Conservation (phyloP, 768 basidiomycete genomes). For the Termitomyces sp. region DNA sequence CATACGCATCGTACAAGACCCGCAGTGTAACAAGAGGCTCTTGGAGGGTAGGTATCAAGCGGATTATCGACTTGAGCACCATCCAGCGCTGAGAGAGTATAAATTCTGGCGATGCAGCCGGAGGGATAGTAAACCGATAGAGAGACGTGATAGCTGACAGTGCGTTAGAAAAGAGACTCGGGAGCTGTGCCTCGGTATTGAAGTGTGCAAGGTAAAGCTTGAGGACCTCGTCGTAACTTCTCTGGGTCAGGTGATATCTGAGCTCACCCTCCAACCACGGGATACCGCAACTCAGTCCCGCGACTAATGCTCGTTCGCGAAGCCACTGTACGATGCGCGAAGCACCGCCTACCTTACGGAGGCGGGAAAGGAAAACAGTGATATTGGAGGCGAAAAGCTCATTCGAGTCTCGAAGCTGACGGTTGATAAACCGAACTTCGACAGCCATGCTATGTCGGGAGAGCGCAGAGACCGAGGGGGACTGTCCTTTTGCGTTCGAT, state of each 20-base stretch:
- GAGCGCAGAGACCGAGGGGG: not conserved
- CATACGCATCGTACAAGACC: conserved; percentile 10
- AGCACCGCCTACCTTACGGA: conserved; percentile 4
- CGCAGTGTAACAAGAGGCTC: conserved; percentile 4
- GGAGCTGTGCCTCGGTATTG: not conserved
- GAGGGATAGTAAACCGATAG: not conserved
- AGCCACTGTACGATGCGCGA: not conserved
- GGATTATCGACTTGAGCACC: conserved; percentile 12
- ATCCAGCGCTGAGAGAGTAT: conserved; percentile 7
- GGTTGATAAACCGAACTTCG: conserved; percentile 5
- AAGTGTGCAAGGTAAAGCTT: conserved; percentile 6
- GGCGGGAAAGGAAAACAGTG: conserved; percentile 3
- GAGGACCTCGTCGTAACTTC: conserved; percentile 8
- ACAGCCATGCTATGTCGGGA: conserved; percentile 2
- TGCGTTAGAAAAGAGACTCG: conserved; percentile 1
- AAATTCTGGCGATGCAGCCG: not conserved
- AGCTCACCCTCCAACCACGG: conserved; percentile 12
- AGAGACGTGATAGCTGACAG: not conserved
- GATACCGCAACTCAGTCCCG: not conserved
- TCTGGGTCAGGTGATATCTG: not conserved
- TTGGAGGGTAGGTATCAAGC: conserved; percentile 6
- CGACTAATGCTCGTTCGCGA: conserved; percentile 5
- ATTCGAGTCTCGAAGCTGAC: not conserved
- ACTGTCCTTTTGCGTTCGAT: not conserved
- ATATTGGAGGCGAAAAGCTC: not conserved